Conservation (phyloP, 352 stramenopile genomes). For the Globisporangium nagaii region DNA sequence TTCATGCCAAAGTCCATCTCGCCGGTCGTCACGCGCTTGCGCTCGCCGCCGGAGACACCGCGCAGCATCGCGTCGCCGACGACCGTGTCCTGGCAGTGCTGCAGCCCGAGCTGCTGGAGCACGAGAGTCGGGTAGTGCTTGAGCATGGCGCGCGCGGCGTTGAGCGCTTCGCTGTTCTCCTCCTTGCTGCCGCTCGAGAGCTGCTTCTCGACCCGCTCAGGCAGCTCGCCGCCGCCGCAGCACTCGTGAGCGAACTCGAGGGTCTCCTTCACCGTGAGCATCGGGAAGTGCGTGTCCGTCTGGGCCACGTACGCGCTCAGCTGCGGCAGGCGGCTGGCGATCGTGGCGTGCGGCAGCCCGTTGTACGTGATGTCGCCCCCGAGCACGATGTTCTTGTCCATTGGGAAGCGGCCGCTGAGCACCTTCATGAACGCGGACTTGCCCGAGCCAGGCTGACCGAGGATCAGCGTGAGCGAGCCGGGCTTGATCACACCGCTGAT, state of each 20-base stretch:
- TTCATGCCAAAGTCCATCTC: slow-evolving; percentile 86
- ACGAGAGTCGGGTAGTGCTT: slow-evolving; percentile 42
- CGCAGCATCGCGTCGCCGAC: slow-evolving; percentile 49
- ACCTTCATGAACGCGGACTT: slow-evolving; percentile 54
- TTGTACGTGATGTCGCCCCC: slow-evolving; percentile 45
- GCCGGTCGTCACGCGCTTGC: slow-evolving; percentile 68
- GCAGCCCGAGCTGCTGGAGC: slow-evolving; percentile 2
- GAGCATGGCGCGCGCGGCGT: slow-evolving; percentile 23
- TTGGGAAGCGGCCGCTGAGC: slow-evolving; percentile 35
- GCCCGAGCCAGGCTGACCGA: slow-evolving; percentile 39
- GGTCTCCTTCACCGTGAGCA: slow-evolving; percentile 40
- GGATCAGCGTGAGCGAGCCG: slow-evolving; percentile 40
- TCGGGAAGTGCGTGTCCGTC: slow-evolving; percentile 36
- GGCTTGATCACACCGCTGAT: slow-evolving; percentile 26
- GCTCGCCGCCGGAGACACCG: slow-evolving; percentile 65
- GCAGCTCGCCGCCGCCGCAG: slow-evolving; percentile 32
- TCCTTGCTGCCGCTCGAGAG: slow-evolving; percentile 27
- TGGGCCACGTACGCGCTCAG: slow-evolving; percentile 43
- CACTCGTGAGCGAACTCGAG: slow-evolving; percentile 48
- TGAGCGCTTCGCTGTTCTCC: slow-evolving; percentile 34
- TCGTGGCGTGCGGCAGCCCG: slow-evolving; percentile 15
- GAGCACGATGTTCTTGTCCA: slow-evolving; percentile 28
- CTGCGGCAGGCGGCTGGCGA: slow-evolving; percentile 33
- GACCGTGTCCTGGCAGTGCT: slow-evolving; percentile 10
- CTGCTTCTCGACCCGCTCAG: slow-evolving; percentile 16